Base-by-base conservation (phyloP, 2,329 filamentous ascomycete genomes). In the Aspergillus sp. region DNA sequence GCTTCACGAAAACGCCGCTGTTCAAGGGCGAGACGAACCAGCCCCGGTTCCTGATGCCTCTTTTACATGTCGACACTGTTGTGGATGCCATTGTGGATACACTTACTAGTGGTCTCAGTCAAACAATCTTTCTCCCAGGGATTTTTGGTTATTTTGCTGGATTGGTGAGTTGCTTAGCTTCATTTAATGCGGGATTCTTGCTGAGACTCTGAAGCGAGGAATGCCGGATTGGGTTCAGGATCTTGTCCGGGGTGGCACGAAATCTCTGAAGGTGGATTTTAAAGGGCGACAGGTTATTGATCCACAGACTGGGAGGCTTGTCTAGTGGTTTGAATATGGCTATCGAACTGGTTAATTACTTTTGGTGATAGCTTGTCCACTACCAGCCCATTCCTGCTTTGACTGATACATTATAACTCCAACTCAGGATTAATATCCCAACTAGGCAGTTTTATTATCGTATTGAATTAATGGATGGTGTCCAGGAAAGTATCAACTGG, bases 1-100 rank as follows among this genome's bases (percentile, higher is more conserved):
- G 65, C 26, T 68, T 68, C 36, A 67, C 65, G 1, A 64, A 63
- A 24, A 66, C 66, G 2, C 65, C 64, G 1, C 48, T 68, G 3
- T 67, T 67, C 24, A 65, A 66, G 30, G 65, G 64, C 2, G 58
- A 68, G 41, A 63, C 62, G 18, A 66, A 67, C 24, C 64, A 68
- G 36, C 57, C 58, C 2, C 47, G n/a, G 7, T 68, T 68, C 26
- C 32, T 67, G 3, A 58, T 62, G 42, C 65, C 66, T 13, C 56
- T 68, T 7, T 26, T 67, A n/a, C 61, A 68, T 52, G 56, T 64
- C 11, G 65, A 67, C 32, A 67, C 65, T 1, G 64, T 68, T 3
- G 65, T 57, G 22, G 65, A 68, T 47, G 60, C 54, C 4, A 63
- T 68, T 39, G 57, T 68, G 1, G 55, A 66, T 48, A 62, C 55